Evolutionary conservation across 805 yeast genomes (phyloP).

Genomic region (Hanseniaspora valbyensis): DNA sequence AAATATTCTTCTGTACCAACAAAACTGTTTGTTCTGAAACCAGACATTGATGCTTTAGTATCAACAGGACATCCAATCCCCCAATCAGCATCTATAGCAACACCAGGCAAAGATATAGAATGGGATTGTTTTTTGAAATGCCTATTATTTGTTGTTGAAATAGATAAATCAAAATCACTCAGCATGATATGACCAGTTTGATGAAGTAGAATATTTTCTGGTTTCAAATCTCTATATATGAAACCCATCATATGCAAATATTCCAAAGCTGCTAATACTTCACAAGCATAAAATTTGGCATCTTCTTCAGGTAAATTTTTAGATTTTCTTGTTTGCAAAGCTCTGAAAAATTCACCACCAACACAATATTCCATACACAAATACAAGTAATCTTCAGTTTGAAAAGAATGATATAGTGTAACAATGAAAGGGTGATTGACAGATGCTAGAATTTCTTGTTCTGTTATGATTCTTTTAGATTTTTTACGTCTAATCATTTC

Average conservation of each 20-base stretch:
- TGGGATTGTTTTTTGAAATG: slow-evolving; percentile 25
- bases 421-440: slow-evolving; percentile 96
- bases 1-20: slow-evolving; percentile 98
- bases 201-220: slow-evolving; percentile 87
- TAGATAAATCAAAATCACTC: slow-evolving; percentile 89
- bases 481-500: slow-evolving; percentile 95
- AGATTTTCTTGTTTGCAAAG: slow-evolving; percentile 78
- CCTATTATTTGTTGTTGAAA: slow-evolving; percentile 76
- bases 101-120: slow-evolving; percentile 34
- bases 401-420: slow-evolving; percentile 90
- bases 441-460: slow-evolving; percentile 90
- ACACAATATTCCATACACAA: slow-evolving; percentile 97
- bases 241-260: slow-evolving; percentile 94
- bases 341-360: slow-evolving; percentile 98
- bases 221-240: slow-evolving; percentile 91
- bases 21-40: slow-evolving; percentile 92
- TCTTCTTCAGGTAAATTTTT: slow-evolving; percentile 79
- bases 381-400: slow-evolving; percentile 80
- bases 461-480: slow-evolving; percentile 88
- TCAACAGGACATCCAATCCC: slow-evolving; percentile 51
- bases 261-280: slow-evolving; percentile 93
- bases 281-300: slow-evolving; percentile 90
- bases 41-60: slow-evolving; percentile 90
- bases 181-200: slow-evolving; percentile 98
- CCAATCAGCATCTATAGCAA: slow-evolving; percentile 31